These are phyloP conservation scores for Houttuynia cordata DNA, from an alignment of 164 flowering plant species.

Conservation along the genomic window DNA sequence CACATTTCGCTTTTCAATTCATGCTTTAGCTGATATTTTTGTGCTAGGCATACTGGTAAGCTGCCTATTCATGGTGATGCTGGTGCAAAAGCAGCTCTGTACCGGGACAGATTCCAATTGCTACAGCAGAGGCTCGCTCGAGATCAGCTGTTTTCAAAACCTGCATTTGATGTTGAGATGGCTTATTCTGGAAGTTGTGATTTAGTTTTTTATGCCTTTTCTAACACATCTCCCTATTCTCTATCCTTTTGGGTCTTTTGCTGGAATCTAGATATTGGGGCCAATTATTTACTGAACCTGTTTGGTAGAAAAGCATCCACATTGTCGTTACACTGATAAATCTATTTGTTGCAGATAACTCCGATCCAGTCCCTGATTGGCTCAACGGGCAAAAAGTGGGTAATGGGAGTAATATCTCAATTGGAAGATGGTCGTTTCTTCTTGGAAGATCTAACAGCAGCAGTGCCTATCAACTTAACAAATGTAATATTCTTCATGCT, in stretches of 20 bases:
- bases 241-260: too few species aligned
- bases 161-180: conserved; percentile 56
- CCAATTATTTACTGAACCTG: background rate
- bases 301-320: background rate
- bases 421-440: conserved; percentile 95
- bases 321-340: background rate
- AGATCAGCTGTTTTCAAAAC: conserved; percentile 64
- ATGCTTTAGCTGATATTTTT: background rate
- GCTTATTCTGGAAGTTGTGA: conserved; percentile 54
- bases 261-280: too few species aligned
- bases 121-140: conserved; percentile 79
- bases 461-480: conserved; percentile 75
- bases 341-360: conserved; percentile 48
- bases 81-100: conserved; percentile 62
- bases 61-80: conserved; percentile 82
- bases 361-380: conserved; percentile 83
- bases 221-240: background rate
- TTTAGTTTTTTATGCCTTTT: conserved; percentile 22
- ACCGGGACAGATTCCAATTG: conserved; percentile 77
- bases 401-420: conserved; percentile 96
- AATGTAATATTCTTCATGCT: conserved; percentile 81
- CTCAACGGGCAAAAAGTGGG: conserved; percentile 73
- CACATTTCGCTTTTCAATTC: too few species aligned
- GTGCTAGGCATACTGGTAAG: conserved; percentile 48
- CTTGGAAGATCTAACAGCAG: conserved; percentile 94